Evolutionary conservation across 148 eudicot species (phyloP).

Genomic region (Camellia japonica): DNA sequence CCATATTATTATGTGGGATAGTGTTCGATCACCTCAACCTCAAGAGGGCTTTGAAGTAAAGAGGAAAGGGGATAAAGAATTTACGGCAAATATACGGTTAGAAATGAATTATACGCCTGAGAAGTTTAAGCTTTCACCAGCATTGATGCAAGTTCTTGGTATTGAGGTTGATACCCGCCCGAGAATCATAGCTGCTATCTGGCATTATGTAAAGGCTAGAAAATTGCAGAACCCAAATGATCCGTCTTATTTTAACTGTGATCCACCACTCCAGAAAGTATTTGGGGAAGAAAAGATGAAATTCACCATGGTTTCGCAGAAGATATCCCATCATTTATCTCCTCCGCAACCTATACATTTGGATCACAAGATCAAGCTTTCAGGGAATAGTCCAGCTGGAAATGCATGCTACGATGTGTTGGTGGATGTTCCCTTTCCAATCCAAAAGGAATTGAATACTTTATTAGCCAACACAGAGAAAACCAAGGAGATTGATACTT

Average conservation of each 20-base stretch:
- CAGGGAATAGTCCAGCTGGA: conserved; percentile 76
- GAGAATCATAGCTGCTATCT: conserved; percentile 77
- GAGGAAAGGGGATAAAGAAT: conserved; percentile 89
- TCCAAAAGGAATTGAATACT: conserved; percentile 79
- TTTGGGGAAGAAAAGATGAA: conserved; percentile 84
- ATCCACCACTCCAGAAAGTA: conserved; percentile 76
- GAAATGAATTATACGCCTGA: conserved; percentile 88
- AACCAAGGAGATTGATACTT: conserved; percentile 74
- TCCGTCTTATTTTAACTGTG: conserved; percentile 82
- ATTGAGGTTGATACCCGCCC: conserved; percentile 95
- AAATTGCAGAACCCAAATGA: conserved; percentile 79
- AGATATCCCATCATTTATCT: conserved; percentile 66
- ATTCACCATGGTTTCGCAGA: conserved; percentile 80
- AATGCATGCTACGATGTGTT: conserved; percentile 84
- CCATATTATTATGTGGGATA: conserved; percentile 85
- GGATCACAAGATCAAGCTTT: conserved; percentile 81
- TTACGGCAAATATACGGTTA: conserved; percentile 57
- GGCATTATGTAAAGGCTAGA: conserved; percentile 96
- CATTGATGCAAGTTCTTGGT: conserved; percentile 82
- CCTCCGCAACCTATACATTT: conserved; percentile 87
- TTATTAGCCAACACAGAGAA: conserved; percentile 84
- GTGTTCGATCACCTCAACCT: conserved; percentile 72
- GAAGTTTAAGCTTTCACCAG: conserved; percentile 80
- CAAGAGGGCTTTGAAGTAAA: conserved; percentile 95
- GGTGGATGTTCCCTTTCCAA: conserved; percentile 89